A percentile compares a stretch with the other conserved stretches of the same genome.
These are phyloP conservation scores for Aureobasidium pullulans DNA, from an alignment of 2,329 filamentous ascomycete species.

Conservation along the genomic window DNA sequence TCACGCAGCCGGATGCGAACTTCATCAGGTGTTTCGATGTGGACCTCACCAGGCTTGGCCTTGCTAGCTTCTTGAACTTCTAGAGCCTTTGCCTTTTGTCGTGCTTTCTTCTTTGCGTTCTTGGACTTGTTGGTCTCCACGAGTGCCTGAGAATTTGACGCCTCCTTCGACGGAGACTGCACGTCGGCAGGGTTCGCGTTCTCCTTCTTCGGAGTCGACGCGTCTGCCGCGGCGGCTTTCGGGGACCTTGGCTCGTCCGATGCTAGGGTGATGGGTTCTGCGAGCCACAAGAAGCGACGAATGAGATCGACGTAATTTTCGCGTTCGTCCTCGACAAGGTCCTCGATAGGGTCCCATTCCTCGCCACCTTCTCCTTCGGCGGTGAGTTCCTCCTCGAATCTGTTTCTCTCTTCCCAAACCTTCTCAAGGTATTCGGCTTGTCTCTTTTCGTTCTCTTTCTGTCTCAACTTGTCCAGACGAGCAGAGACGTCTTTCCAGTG, in stretches of 20 bases:
- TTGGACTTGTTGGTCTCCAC: conserved; percentile 1
- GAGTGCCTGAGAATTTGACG: not conserved
- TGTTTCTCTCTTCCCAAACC: conserved; percentile 35
- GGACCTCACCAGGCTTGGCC: not conserved
- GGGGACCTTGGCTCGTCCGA: not conserved
- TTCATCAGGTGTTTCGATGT: conserved; percentile 11
- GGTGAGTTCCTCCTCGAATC: conserved; percentile 22
- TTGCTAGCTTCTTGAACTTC: not conserved
- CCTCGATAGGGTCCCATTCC: conserved; percentile 44
- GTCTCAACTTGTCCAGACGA: conserved; percentile 27
- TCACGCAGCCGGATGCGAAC: conserved; percentile 4
- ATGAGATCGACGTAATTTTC: conserved; percentile 39
- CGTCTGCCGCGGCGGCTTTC: not conserved
- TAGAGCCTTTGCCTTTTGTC: conserved; percentile 2
- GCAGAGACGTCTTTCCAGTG: conserved; percentile 39
- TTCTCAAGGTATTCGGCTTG: conserved; percentile 40
- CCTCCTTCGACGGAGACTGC: not conserved
- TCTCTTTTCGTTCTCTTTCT: conserved; percentile 36
- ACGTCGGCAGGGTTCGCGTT: not conserved
- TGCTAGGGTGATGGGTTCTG: conserved; percentile 36
- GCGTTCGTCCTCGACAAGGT: conserved; percentile 39
- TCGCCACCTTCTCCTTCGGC: conserved; percentile 28
- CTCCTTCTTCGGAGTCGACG: not conserved
- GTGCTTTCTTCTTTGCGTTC: conserved; percentile 8
- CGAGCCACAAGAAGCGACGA: conserved; percentile 41